Base-by-base conservation (phyloP, 768 basidiomycete species). In the Tricholoma furcatifolium region DNA sequence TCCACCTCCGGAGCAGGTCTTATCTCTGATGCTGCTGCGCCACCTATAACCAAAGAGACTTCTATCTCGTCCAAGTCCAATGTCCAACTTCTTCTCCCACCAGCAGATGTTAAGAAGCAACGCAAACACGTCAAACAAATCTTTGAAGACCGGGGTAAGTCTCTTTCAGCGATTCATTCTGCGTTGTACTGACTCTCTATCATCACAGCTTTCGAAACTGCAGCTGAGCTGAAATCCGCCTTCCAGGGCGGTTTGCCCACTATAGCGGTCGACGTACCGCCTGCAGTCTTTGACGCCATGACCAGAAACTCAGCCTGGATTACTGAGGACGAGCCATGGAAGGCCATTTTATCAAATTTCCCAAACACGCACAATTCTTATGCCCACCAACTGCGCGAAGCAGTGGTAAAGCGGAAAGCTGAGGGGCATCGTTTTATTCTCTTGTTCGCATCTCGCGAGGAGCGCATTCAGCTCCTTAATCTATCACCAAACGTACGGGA, bases 301-400 rank as follows among this genome's bases (percentile, higher is more conserved):
- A 74, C 76, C 24, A 77, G 73, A 61, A 81, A 66, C 32, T 62
- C 81, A 3, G 65, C 70, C 14, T 92, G 91, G 91, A 67, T 91
- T 21, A 77, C 76, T 4, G 88, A 90, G 54, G 91, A 93, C 40
- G 88, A 91, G 35, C 72, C 75, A 0, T 90, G 91, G 88, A 86
- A 83, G 66, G 54, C 72, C 2, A 74, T 91, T 35, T 63, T 75
- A 6, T 70, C 75, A 0, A 65, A 67, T 8, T 86, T 90, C 65
- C 82, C 85, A 0, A 68, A 77, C 23, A 74, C 80, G 41, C 78
- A 81, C 47, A 71, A 78, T 6, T 75, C 78, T 2, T 91, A 91
- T 62, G 87, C 85, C 1, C 65, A 76, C 20, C 85, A 87, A 51
- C 69, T 93, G 17, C 78, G 87, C 18, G 89, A 92, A 32, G 78